A percentile compares a stretch with the other conserved stretches of the same genome.
These are phyloP conservation scores for Clavispora fructus DNA, from an alignment of 805 yeast species.

Conservation along the genomic window DNA sequence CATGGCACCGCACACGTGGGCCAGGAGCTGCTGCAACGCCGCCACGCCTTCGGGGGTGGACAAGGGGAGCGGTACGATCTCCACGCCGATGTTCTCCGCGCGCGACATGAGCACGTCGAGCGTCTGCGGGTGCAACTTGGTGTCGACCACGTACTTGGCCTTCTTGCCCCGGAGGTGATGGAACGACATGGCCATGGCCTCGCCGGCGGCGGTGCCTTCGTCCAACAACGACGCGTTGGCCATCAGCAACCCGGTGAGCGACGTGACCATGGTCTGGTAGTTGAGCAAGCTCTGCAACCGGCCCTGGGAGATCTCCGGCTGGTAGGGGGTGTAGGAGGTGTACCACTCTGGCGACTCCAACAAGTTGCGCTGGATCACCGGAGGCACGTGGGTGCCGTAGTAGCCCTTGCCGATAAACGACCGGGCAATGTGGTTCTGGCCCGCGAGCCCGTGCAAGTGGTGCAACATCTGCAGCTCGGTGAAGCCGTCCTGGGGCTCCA, in stretches of 20 bases:
- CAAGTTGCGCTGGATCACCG: constrained; percentile 88
- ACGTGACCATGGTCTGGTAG: constrained; percentile 87
- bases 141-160: constrained; percentile 64
- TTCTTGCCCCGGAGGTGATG: constrained; percentile 65
- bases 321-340: constrained; percentile 97
- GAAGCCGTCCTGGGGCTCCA: constrained; percentile 68
- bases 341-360: constrained; percentile 97
- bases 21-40: constrained; percentile 19
- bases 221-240: constrained; percentile 93
- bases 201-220: constrained; percentile 97
- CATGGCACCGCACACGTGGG: constrained; percentile 68
- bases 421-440: constrained; percentile 65
- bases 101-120: constrained; percentile 72
- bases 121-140: constrained; percentile 80
- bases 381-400: constrained; percentile 83
- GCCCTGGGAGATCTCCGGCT: constrained; percentile 97
- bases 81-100: constrained; percentile 68
- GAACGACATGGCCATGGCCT: constrained; percentile 85
- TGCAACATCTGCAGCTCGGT: constrained; percentile 77
- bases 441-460: constrained; percentile 63
- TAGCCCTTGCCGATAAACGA: constrained; percentile 93
- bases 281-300: constrained; percentile 85
- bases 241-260: constrained; percentile 89
- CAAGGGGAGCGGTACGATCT: constrained; percentile 54
- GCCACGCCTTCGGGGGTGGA: constrained; percentile 33